Percentiles rank a stretch among this genome's conserved stretches.
Conservation (phyloP, 345 rosid genomes). For the Eucalyptus sp. region DNA sequence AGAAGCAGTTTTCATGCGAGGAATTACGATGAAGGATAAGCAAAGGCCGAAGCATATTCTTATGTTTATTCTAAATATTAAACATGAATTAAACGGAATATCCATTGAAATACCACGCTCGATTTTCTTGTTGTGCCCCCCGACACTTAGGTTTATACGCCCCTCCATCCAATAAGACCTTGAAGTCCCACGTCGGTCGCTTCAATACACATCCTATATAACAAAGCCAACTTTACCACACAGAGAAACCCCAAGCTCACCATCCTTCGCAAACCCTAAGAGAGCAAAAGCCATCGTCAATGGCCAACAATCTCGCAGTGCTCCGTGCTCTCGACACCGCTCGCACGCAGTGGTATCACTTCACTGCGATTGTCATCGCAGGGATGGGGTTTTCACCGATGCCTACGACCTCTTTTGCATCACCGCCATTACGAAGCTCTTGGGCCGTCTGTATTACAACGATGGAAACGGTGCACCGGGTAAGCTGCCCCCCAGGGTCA, state of each 20-base stretch:
- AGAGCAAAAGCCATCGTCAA: background rate
- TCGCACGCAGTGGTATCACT: constrained; percentile 43
- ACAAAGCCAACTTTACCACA: background rate
- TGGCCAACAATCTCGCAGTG: constrained; percentile 12
- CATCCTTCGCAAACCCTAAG: background rate
- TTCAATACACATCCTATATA: background rate
- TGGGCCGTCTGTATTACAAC: constrained; percentile 52
- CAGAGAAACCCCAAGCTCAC: background rate
- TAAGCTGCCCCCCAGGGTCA: constrained; percentile 8
- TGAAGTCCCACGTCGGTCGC: background rate
- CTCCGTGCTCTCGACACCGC: constrained; percentile 45
- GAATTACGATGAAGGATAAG: background rate
- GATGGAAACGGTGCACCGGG: constrained; percentile 15
- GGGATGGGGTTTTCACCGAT: constrained; percentile 77
- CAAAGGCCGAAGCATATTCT: background rate
- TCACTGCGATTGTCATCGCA: constrained; percentile 44
- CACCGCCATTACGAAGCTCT: constrained; percentile 36
- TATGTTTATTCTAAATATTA: background rate
- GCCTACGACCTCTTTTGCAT: constrained; percentile 67
- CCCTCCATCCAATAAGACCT: background rate
- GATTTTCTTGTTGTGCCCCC: background rate
- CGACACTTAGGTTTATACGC: background rate
- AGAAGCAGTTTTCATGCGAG: background rate
- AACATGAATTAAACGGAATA: background rate
- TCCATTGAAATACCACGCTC: background rate